Base-by-base conservation (phyloP, 306 rosid species). In the Parietaria judaica region DNA sequence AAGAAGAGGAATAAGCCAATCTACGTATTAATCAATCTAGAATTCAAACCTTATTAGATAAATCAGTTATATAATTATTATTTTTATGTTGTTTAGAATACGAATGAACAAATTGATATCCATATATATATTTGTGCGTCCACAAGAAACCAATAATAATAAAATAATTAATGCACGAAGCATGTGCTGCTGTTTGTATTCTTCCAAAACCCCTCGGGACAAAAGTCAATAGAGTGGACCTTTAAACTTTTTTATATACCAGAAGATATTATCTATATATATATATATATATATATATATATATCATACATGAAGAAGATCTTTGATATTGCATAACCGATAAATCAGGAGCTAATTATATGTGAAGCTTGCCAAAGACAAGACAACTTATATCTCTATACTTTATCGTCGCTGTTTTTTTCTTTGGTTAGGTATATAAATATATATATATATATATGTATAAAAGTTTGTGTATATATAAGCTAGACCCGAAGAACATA, bases 161-260 rank as follows among this genome's bases (percentile, higher is more conserved):
- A 14, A 55, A 31, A 55, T 12, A 31, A 55, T 55, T 55, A 55
- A 58, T 6, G 36, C 57, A 53, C 23, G n/a, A 53, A 16, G 57
- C 82, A 76, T 71, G 74, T 66, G 71, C 54, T 58, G 49, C 16
- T 58, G 75, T 36, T 44, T 54, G 55, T 39, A 4, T 55, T 54
- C 59, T 72, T 76, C 64, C 79, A 59, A 64, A 50, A 49, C 11
- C 66, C 58, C 66, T 47, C 67, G 70, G 57, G 67, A 53, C 70
- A 64, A 70, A 73, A 76, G 85, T 71, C 90, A 81, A 76, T 65
- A 41, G 66, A 64, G 70, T 60, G 74, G 78, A 81, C 78, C 65
- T 64, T 44, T 23, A 14, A 60, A 60, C 36, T 54, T 61, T 51
- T 23, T 23, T 23, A 23, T 23, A 23, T 23, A 23, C 31, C 31